Conservation (phyloP, 768 basidiomycete genomes). For the Tulasnella sp. region DNA sequence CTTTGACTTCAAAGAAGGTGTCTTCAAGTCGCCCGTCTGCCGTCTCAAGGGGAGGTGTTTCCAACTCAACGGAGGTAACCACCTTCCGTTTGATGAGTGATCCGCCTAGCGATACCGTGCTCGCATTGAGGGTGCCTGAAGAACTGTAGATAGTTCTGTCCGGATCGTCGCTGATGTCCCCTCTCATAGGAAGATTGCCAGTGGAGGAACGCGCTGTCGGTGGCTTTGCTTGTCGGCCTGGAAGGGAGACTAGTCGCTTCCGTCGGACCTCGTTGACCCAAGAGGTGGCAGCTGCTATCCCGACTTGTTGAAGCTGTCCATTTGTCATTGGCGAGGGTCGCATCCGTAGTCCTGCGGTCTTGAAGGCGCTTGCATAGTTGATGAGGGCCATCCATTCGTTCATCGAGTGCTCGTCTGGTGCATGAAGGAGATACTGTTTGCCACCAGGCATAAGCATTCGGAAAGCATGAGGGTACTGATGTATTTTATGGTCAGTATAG, state of each 20-base stretch:
- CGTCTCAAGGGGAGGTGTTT: constrained; percentile 16
- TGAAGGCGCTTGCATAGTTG: constrained; percentile 93
- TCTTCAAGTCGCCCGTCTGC: constrained; percentile 37
- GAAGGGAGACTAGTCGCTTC: neutral
- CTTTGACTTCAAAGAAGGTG: constrained; percentile 81
- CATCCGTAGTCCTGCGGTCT: constrained; percentile 73
- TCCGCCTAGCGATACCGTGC: neutral
- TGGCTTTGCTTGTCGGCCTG: neutral
- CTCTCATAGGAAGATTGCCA: neutral
- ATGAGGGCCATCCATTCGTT: constrained; percentile 87
- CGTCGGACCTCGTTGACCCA: constrained; percentile 48
- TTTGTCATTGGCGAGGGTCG: constrained; percentile 61
- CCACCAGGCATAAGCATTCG: constrained; percentile 69
- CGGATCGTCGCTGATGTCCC: neutral
- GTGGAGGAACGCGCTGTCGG: neutral
- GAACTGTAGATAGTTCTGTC: neutral
- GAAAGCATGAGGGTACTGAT: constrained; percentile 62
- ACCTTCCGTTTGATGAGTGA: neutral
- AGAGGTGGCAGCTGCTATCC: constrained; percentile 77
- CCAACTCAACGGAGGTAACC: constrained; percentile 16
- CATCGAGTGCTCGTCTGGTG: constrained; percentile 58
- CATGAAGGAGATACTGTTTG: constrained; percentile 75
- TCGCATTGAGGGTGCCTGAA: neutral
- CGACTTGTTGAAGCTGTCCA: constrained; percentile 66
- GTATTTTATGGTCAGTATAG: neutral